These are phyloP conservation scores for Ceratocystis cubensis DNA, from an alignment of 2,329 filamentous ascomycete species.

Conservation along the genomic window DNA sequence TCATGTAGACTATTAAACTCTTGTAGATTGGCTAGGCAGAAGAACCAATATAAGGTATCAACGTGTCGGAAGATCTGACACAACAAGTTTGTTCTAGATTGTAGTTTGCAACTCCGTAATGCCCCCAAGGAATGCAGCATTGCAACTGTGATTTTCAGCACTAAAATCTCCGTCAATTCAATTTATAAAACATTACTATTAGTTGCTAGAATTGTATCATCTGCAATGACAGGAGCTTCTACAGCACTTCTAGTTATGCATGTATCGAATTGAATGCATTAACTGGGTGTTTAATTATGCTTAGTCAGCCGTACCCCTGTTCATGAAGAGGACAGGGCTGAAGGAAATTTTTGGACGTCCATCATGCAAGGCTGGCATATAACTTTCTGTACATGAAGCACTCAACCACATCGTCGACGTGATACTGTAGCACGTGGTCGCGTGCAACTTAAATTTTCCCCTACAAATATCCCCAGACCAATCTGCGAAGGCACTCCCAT, in stretches of 20 bases:
- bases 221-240: too few relatives aligned
- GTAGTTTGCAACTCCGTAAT: background rate
- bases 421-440: conserved; percentile 20
- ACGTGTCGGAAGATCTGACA: too few relatives aligned
- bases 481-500: background rate
- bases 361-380: conserved; percentile 20
- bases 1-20: too few relatives aligned
- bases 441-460: conserved; percentile 13
- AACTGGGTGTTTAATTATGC: background rate
- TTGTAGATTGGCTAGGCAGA: too few relatives aligned
- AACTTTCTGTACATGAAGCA: conserved; percentile 7
- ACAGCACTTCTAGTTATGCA: conserved; percentile 5
- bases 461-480: background rate
- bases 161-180: too few relatives aligned
- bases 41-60: too few relatives aligned
- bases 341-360: conserved; percentile 21
- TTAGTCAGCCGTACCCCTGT: conserved; percentile 15
- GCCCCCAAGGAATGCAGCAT: too few relatives aligned
- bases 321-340: conserved; percentile 16
- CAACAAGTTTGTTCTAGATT: background rate
- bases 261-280: background rate
- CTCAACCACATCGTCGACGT: conserved; percentile 17
- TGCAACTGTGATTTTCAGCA: too few relatives aligned
- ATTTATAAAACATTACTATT: too few relatives aligned
- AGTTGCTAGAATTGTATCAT: too few relatives aligned